Evolutionary conservation across 805 yeast species (phyloP).

Genomic region (Kluyveromyces dobzhanskii): DNA sequence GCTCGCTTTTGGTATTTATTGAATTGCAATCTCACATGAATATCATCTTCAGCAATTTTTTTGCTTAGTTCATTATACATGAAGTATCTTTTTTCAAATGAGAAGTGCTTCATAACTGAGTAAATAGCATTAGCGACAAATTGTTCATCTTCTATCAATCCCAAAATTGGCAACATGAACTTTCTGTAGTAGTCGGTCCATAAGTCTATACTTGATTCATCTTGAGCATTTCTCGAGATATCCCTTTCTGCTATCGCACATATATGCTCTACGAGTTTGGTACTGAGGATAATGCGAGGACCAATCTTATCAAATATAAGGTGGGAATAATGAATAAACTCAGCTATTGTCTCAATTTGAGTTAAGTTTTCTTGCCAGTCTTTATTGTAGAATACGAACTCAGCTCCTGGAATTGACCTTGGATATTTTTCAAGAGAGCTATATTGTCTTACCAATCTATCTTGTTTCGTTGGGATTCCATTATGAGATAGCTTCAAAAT

Average conservation of each 20-base stretch:
- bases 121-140: slow-evolving; percentile 54
- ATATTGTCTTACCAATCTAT: neutral
- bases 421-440: neutral
- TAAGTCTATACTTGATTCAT: slow-evolving; percentile 14
- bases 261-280: slow-evolving; percentile 45
- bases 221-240: slow-evolving; percentile 17
- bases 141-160: slow-evolving; percentile 47
- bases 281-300: slow-evolving; percentile 41
- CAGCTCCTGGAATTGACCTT: neutral
- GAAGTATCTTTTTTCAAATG: slow-evolving; percentile 59
- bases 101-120: slow-evolving; percentile 41
- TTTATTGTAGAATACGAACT: slow-evolving; percentile 35
- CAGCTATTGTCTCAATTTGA: slow-evolving; percentile 31
- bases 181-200: slow-evolving; percentile 62
- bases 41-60: slow-evolving; percentile 46
- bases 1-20: slow-evolving; percentile 71
- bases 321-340: slow-evolving; percentile 40
- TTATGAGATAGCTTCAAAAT: slow-evolving; percentile 1
- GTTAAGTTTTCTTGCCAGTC: slow-evolving; percentile 43
- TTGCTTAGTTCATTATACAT: slow-evolving; percentile 72
- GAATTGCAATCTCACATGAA: slow-evolving; percentile 49
- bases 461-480: slow-evolving; percentile 3
- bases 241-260: slow-evolving; percentile 49
- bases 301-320: slow-evolving; percentile 48
- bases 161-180: slow-evolving; percentile 56